These are phyloP conservation scores for Cardiospermum halicacabum DNA, from an alignment of 345 rosid genomes.

Conservation along the genomic window DNA sequence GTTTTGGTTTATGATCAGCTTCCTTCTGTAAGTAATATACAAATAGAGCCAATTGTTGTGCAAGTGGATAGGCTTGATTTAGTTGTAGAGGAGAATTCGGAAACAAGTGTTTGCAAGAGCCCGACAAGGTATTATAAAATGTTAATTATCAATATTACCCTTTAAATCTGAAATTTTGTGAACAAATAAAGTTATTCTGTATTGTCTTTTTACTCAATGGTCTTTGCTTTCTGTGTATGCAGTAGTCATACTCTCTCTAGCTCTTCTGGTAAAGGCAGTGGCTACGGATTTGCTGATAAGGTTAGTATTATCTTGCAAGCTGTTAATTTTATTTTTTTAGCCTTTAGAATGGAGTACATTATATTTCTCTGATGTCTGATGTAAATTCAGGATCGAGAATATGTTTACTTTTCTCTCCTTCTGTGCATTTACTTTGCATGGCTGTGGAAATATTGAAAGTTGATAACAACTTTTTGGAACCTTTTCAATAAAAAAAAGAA, in stretches of 20 bases:
- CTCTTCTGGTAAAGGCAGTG: slow-evolving; percentile 68
- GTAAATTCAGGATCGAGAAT: not conserved
- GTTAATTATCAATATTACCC: not conserved
- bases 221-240: slow-evolving; percentile 21
- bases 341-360: not conserved
- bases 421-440: not conserved
- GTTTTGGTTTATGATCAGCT: slow-evolving; percentile 38
- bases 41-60: slow-evolving; percentile 81
- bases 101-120: slow-evolving; percentile 50
- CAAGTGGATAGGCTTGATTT: slow-evolving; percentile 91
- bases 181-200: not conserved
- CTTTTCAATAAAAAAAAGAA: slow-evolving; percentile 1
- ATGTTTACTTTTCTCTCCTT: not conserved
- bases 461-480: not conserved
- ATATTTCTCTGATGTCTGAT: not conserved
- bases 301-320: slow-evolving; percentile 35
- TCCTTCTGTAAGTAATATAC: slow-evolving; percentile 86
- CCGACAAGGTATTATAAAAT: slow-evolving; percentile 48
- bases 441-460: not conserved
- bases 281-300: slow-evolving; percentile 99
- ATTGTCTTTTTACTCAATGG: not conserved
- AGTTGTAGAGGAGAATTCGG: slow-evolving; percentile 91
- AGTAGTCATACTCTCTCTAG: slow-evolving; percentile 56
- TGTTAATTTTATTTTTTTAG: not conserved
- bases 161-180: slow-evolving; percentile 7